A percentile compares a stretch with the other conserved stretches of the same genome.
These are phyloP conservation scores for Cyclostephanos invisitatus DNA, from an alignment of 108 stramenopile genomes.

Conservation along the genomic window DNA sequence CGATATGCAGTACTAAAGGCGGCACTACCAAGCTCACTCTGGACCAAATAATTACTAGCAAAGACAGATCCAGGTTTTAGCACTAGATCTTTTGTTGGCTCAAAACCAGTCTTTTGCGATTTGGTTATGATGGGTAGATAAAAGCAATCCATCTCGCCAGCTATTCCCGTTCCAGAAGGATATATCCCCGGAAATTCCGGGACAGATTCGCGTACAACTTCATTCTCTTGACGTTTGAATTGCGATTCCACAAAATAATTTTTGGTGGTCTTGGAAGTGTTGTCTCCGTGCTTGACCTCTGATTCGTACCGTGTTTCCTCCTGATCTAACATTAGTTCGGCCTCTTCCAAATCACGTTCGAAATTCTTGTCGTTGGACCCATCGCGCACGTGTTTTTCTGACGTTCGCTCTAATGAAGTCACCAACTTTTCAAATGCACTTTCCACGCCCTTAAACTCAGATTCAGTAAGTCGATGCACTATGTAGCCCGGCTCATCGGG, in stretches of 20 bases:
- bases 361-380: slow-evolving; percentile 56
- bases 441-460: slow-evolving; percentile 68
- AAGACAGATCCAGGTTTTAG: slow-evolving; percentile 80
- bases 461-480: slow-evolving; percentile 64
- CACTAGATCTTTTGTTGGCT: slow-evolving; percentile 84
- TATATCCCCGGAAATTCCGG: slow-evolving; percentile 77
- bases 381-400: slow-evolving; percentile 36
- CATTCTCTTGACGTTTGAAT: slow-evolving; percentile 11
- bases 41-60: slow-evolving; percentile 92
- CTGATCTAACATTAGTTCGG: slow-evolving; percentile 65
- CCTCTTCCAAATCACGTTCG: slow-evolving; percentile 72
- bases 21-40: slow-evolving; percentile 90
- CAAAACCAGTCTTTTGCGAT: slow-evolving; percentile 87
- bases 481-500: slow-evolving; percentile 80
- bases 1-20: slow-evolving; percentile 95
- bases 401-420: slow-evolving; percentile 42
- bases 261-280: slow-evolving; percentile 22
- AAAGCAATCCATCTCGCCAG: slow-evolving; percentile 82
- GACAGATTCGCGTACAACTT: slow-evolving; percentile 27
- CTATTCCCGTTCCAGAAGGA: slow-evolving; percentile 65
- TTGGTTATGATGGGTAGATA: slow-evolving; percentile 85
- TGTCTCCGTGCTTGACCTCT: slow-evolving; percentile 22
- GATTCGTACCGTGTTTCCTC: slow-evolving; percentile 41
- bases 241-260: slow-evolving; percentile 29
- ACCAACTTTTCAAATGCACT: slow-evolving; percentile 70